Evolutionary conservation across 1,284 basidiomycete species (phyloP), one percentile per base, ranked within the genome.

Genomic region (Hemileia vastatrix): DNA sequence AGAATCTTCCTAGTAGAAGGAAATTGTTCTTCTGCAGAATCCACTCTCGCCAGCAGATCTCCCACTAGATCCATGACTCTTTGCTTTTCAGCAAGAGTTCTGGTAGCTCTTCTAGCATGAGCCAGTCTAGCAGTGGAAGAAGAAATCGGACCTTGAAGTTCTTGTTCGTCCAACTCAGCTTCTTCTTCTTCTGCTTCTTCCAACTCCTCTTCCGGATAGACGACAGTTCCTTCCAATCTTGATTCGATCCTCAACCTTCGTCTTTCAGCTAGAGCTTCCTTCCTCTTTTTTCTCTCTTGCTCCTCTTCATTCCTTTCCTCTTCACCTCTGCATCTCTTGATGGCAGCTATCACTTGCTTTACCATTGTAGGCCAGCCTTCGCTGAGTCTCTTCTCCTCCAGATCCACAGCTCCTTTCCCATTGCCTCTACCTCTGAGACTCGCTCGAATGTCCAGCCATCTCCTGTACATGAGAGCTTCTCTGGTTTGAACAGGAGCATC

Each of bases 371-470:
- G 78, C 65, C 92, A 82, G 65, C 87, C 83, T 70, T 94, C 90
- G 63, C 91, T 88, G 49, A 96, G 79, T 59, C 82, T 82, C 70
- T 83, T 83, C 68, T 83, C 82, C 78, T 97, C 94, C 71, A 93
- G 88, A 53, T 85, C 86, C 48, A 88, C 83, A 2, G 86, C 84
- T 54, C 86, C 81, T 3, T n/a, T n/a, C n/a, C n/a, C n/a, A n/a
- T n/a, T n/a, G n/a, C n/a, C n/a, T n/a, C n/a, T n/a, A n/a, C 86
- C 86, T 69, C 90, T 82, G 43, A 95, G 81, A 68, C 84, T 87
- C 43, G 95, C 94, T 48, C 90, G 84, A 51, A 97, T 83, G 63
- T 88, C 89, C 67, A 94, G 81, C 94, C 95, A 99, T 56, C 92
- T 81, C 71, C 85, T 83, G n/a, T n/a, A n/a, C n/a, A n/a, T n/a